Conservation (phyloP, 208 protist genomes). For the Trypanosoma mega region DNA sequence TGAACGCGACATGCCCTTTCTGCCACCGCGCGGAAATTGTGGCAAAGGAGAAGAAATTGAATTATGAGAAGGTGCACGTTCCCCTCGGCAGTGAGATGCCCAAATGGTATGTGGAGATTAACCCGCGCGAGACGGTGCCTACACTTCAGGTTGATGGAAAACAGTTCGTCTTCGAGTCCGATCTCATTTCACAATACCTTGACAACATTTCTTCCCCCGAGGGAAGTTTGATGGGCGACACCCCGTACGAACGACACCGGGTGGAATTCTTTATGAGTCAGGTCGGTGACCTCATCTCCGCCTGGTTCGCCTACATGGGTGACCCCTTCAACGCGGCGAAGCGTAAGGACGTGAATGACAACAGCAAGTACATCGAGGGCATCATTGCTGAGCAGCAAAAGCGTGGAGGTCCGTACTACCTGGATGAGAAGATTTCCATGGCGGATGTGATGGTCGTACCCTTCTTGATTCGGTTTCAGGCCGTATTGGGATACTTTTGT, state of each 20-base stretch:
- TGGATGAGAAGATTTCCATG: constrained; percentile 72
- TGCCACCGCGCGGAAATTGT: constrained; percentile 67
- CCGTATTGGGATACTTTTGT: constrained; percentile 53
- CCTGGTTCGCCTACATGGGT: constrained; percentile 41
- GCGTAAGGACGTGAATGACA: constrained; percentile 46
- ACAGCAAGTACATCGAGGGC: constrained; percentile 58
- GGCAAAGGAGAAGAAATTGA: constrained; percentile 49
- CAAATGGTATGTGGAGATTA: constrained; percentile 75
- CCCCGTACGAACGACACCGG: constrained; percentile 47
- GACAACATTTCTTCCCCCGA: constrained; percentile 37
- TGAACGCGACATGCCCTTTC: constrained; percentile 53
- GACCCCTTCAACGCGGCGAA: constrained; percentile 66
- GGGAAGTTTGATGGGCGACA: constrained; percentile 39
- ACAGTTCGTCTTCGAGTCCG: constrained; percentile 60
- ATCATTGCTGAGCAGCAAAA: constrained; percentile 55
- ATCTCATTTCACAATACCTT: constrained; percentile 71
- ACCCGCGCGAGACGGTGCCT: constrained; percentile 73
- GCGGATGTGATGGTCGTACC: constrained; percentile 70
- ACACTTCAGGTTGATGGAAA: constrained; percentile 58
- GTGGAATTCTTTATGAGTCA: constrained; percentile 79
- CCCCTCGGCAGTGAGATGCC: constrained; percentile 52
- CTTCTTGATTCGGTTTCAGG: constrained; percentile 63
- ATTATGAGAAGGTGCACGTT: constrained; percentile 50
- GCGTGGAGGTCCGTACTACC: constrained; percentile 52
- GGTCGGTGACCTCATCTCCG: constrained; percentile 46